Percentiles rank a stretch among this genome's conserved stretches.
Conservation (phyloP, 2,329 filamentous ascomycete species). For the Zalaria obscura region DNA sequence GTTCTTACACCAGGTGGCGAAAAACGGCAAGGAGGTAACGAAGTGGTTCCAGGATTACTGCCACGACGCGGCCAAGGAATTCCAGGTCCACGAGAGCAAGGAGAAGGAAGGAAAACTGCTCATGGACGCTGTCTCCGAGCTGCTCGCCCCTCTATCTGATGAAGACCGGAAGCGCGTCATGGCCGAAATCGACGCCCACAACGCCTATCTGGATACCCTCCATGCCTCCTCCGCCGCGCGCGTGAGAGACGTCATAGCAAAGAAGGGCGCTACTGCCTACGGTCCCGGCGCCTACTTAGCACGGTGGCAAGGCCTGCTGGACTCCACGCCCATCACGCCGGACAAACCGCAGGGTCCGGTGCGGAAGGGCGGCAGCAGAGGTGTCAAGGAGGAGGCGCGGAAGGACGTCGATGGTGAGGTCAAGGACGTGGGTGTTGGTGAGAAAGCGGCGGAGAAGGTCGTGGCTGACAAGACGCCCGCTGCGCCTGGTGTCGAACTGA, state of each 20-base stretch:
- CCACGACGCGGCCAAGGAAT: slow-evolving; percentile 42
- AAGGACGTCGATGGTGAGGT: slow-evolving; percentile 20
- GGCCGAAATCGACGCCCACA: slow-evolving; percentile 44
- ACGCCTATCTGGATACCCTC: slow-evolving; percentile 43
- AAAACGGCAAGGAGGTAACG: slow-evolving; percentile 52
- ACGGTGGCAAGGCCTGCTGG: slow-evolving; percentile 57
- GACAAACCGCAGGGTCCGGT: slow-evolving; percentile 36
- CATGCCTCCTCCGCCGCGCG: slow-evolving; percentile 38
- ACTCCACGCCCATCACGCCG: slow-evolving; percentile 56
- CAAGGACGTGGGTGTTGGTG: slow-evolving; percentile 10
- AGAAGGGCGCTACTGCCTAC: slow-evolving; percentile 25
- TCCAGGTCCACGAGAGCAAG: slow-evolving; percentile 21
- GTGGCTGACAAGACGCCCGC: slow-evolving; percentile 16
- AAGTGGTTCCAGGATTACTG: slow-evolving; percentile 48
- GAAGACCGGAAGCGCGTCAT: slow-evolving; percentile 33
- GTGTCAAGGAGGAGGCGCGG: slow-evolving; percentile 21
- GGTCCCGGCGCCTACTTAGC: slow-evolving; percentile 61
- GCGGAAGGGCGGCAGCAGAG: slow-evolving; percentile 24
- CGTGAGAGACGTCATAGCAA: slow-evolving; percentile 42
- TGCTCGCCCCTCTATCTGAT: slow-evolving; percentile 33
- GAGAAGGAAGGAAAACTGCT: slow-evolving; percentile 6
- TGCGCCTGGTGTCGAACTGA: slow-evolving; percentile 15
- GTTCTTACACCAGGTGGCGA: slow-evolving; percentile 56
- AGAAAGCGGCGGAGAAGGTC: slow-evolving; percentile 15
- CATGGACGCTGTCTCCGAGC: slow-evolving; percentile 17